Evolutionary conservation across 192 early-diverging fungal genomes (phyloP).

Genomic region (Linnemannia elongata): DNA sequence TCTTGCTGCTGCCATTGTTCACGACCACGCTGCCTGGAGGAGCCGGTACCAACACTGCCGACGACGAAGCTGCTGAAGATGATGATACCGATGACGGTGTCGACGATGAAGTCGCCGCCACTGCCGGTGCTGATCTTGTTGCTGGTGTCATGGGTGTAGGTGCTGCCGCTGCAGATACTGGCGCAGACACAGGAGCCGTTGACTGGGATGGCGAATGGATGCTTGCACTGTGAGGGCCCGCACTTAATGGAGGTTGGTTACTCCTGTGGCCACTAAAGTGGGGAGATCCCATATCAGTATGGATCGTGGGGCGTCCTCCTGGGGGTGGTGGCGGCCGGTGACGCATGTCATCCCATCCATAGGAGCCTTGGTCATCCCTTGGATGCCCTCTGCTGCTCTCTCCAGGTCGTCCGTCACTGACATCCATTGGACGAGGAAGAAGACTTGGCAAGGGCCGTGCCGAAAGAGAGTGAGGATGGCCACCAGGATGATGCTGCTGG

Average conservation of each 20-base stretch:
- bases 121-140: neutral
- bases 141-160: neutral
- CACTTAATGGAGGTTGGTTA: neutral
- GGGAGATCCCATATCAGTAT: neutral
- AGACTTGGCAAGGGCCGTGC: slow-evolving; percentile 19
- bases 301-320: neutral
- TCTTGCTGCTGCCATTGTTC: slow-evolving; percentile 55
- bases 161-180: neutral
- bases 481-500: neutral
- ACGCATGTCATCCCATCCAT: slow-evolving; percentile 6
- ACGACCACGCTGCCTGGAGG: slow-evolving; percentile 12
- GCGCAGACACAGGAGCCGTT: neutral
- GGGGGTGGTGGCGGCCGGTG: neutral
- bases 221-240: neutral
- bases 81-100: neutral
- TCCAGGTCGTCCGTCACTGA: neutral
- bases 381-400: slow-evolving; percentile 1
- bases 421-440: slow-evolving; percentile 20
- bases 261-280: neutral
- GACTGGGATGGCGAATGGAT: neutral
- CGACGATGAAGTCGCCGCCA: neutral
- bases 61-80: neutral
- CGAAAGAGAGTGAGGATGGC: neutral
- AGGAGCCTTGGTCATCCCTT: neutral
- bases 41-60: neutral